Evolutionary conservation across 164 flowering plant genomes (phyloP).

Genomic region (Magnolia changhungtana): DNA sequence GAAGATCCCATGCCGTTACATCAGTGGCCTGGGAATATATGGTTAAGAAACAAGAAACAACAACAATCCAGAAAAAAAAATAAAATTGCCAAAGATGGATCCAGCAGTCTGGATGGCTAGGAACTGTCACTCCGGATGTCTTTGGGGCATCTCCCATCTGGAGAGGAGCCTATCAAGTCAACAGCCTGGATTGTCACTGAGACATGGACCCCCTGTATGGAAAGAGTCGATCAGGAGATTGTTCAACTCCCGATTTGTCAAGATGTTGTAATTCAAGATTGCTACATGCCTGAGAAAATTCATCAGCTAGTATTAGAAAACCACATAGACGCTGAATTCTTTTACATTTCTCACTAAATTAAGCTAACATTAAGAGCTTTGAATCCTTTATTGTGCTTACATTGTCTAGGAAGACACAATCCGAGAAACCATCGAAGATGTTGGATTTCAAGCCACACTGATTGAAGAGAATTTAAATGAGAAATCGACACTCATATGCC

Average conservation of each 20-base stretch:
- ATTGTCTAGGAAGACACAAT: conserved; percentile 61
- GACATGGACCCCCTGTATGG: background rate
- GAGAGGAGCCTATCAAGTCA: background rate
- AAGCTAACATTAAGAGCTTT: background rate
- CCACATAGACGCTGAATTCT: background rate
- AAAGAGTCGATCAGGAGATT: background rate
- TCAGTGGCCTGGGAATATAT: background rate
- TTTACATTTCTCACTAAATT: background rate
- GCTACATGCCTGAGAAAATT: background rate
- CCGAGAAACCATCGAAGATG: conserved; percentile 74
- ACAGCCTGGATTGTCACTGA: background rate
- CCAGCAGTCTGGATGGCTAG: background rate
- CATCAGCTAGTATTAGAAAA: background rate
- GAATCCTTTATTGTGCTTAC: background rate
- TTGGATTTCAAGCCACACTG: conserved; percentile 61
- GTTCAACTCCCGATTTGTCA: background rate
- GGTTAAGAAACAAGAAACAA: background rate
- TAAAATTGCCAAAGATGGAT: background rate
- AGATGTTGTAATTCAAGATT: background rate
- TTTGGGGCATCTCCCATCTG: background rate
- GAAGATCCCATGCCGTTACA: background rate
- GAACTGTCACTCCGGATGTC: background rate
- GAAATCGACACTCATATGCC: conserved; percentile 39
- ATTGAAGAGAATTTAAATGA: conserved; percentile 42
- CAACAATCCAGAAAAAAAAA: background rate